Base-by-base conservation (phyloP, 2,329 filamentous ascomycete species). In the Pestalotiopsis sp. region DNA sequence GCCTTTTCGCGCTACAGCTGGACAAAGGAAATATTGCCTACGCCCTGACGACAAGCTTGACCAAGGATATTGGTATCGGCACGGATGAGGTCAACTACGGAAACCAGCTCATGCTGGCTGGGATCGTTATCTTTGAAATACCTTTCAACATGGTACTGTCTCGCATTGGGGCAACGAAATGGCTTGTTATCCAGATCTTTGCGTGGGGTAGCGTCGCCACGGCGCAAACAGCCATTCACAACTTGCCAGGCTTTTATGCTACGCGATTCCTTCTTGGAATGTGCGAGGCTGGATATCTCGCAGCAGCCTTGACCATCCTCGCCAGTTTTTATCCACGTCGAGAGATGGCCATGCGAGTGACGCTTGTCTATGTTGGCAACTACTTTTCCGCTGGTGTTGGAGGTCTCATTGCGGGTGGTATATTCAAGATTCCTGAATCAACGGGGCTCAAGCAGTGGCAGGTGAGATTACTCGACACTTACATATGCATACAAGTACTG, bases 321-420 rank as follows among this genome's bases (percentile, higher is more conserved):
- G 86, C 85, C 0, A 85, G 81, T 1, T 87, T 84, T 84, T 87
- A 87, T 67, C 82, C 79, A 0, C 80, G 80, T 52, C 72, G 77
- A 1, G 84, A 87, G 68, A 75, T 85, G 1, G 82, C 82, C 0
- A 82, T 81, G 66, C 77, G 85, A 17, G 80, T 86, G 6, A 83
- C 85, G 1, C 72, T 87, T 0, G 83, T 87, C 68, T 87, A 87
- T 73, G 85, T 87, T 58, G 85, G 85, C 11, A 86, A 87, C 81
- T 85, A 87, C 68, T 81, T 84, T 0, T 85, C 84, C 0, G 84
- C 84, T 25, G 84, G 85, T 0, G 77, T 86, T 1, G 84, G 82
- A 31, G 83, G 84, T 0, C 76, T 87, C 1, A 75, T 87, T 3
- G 85, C 83, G 0, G 83, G 83, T 7, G 84, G 81, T 0, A 82